Evolutionary conservation across 345 rosid genomes (phyloP).

Genomic region (Eucalyptus curtisii): DNA sequence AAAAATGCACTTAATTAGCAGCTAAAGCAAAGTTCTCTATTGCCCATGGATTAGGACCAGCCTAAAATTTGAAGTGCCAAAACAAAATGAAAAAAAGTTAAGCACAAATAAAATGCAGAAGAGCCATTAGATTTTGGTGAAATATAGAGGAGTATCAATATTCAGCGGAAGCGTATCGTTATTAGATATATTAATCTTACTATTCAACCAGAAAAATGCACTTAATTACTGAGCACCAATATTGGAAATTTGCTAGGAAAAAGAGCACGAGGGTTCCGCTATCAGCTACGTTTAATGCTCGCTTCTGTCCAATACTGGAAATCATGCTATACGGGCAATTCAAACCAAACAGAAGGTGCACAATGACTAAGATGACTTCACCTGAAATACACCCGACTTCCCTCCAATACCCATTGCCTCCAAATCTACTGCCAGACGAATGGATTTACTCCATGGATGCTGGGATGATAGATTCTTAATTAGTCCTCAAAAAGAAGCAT

Average conservation of each 20-base stretch:
- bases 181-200: background rate
- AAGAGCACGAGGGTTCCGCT: background rate
- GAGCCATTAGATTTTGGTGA: background rate
- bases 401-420: constrained; percentile 99
- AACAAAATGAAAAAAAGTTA: background rate
- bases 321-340: background rate
- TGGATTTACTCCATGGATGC: constrained; percentile 86
- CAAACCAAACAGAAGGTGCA: background rate
- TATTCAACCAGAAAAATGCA: background rate
- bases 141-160: background rate
- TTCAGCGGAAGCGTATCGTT: background rate
- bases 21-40: constrained; percentile 78
- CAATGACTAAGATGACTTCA: background rate
- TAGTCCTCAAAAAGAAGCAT: background rate
- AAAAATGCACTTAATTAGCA: background rate
- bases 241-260: background rate
- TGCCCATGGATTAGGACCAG: constrained; percentile 93
- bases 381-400: constrained; percentile 86
- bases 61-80: constrained; percentile 23
- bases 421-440: constrained; percentile 77
- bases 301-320: background rate
- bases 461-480: constrained; percentile 13
- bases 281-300: background rate
- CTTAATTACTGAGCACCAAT: background rate
- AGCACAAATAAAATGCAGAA: background rate